Base-by-base conservation (phyloP, 1,284 basidiomycete species). In the Ceratobasidium sp. region DNA sequence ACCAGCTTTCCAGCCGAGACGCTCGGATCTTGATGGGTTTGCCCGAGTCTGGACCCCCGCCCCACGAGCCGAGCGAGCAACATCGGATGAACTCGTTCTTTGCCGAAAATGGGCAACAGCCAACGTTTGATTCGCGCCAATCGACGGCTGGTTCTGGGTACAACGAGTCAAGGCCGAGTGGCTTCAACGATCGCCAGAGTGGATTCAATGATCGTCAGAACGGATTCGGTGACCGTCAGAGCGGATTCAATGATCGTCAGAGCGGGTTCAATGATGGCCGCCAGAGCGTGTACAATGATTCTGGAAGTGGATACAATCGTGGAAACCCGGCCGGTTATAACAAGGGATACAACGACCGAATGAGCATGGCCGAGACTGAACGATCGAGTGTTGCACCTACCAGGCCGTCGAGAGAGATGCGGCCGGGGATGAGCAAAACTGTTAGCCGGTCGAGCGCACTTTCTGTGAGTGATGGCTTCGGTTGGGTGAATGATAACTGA, bases 1-100 rank as follows among this genome's bases (percentile, higher is more conserved):
- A 94, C 79, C 91, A 96, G 78, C 85, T 99, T 14, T 96, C 95
- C 0, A 91, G 88, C 50, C 88, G 93, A 5, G 94, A 96, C 79
- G 93, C 93, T 1, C 88, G 89, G 26, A 85, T 96, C 9, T 82
- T 96, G 50, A 92, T 94, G 89, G 88, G 91, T 64, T 77, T 87
- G 79, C 59, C 81, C 83, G 30, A 70, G 30, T 46, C 48, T 32
- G 67, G 67, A 30, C 65, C 67, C 16, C 23, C 55, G 28, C 67
- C 67, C 16, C 43, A 55, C 18, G 53, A 58, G 9, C 67, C 67
- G 28, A 26, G 9, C 8, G 67, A 70, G 3, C 67, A 59, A 26
- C 55, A 70, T 30, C 67, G 67, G 6, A 70, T 70, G 67, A 70
- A 70, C 43, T 70, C 67, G 28, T 70, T 70, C 55, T 48, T 73